A percentile compares a stretch with the other conserved stretches of the same genome.
Conservation (phyloP, 2,329 filamentous ascomycete genomes). For the Alternaria novae-zelandiae region DNA sequence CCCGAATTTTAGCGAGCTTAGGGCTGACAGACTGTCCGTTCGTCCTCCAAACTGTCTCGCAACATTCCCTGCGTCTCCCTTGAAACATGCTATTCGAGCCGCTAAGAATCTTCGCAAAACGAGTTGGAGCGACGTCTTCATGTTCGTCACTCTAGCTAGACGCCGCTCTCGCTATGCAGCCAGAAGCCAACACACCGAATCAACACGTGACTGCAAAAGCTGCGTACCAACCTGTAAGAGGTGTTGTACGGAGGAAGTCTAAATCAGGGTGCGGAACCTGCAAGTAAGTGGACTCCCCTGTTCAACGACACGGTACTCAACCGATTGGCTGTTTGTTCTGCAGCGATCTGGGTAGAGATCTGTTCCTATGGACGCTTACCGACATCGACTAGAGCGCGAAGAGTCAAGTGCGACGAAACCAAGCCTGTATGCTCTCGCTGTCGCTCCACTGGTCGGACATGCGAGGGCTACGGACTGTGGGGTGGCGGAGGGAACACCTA, state of each 20-base stretch:
- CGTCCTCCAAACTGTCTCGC: neutral
- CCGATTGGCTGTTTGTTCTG: neutral
- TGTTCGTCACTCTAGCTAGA: neutral
- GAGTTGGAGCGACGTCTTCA: neutral
- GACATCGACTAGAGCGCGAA: conserved; percentile 24
- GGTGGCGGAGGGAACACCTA: conserved; percentile 42
- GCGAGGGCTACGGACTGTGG: conserved; percentile 55
- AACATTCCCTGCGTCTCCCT: neutral
- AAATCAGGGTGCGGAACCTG: conserved; percentile 11
- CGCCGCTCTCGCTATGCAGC: neutral
- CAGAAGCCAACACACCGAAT: neutral
- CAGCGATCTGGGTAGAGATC: neutral
- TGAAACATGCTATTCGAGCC: neutral
- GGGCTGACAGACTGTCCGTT: neutral
- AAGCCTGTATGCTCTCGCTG: conserved; percentile 48
- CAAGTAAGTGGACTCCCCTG: conserved; percentile 2
- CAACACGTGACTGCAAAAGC: neutral
- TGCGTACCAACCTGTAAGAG: neutral
- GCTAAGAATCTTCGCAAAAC: neutral
- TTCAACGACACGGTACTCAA: neutral
- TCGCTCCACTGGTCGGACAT: conserved; percentile 44
- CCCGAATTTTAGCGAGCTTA: neutral
- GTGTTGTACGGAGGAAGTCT: neutral
- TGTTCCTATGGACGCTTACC: neutral
- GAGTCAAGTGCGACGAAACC: conserved; percentile 48